Conservation (phyloP, 2,329 filamentous ascomycete genomes). For the Trichocomaceae sp. region DNA sequence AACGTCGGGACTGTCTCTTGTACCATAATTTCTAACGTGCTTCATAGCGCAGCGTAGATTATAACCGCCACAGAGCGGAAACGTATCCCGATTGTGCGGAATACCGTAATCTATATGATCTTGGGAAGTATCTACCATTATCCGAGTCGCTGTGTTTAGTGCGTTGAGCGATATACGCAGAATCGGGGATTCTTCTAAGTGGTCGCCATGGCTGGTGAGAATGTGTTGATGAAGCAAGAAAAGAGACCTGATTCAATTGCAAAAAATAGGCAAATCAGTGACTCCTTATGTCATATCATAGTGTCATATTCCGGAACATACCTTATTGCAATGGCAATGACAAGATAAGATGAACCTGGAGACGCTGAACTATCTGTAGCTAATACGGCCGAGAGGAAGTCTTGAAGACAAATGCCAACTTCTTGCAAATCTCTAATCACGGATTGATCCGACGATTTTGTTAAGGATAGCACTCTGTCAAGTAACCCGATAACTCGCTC, state of each 20-base stretch:
- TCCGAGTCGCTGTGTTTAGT: not conserved
- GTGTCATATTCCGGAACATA: not conserved
- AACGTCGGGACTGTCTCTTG: not conserved
- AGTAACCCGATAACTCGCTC: not conserved
- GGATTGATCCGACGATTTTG: not conserved
- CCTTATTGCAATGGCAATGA: not conserved
- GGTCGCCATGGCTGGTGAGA: not conserved
- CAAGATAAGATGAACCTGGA: not conserved
- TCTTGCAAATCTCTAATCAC: not conserved
- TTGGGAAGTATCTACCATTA: conserved; percentile 2
- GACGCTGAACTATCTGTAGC: not conserved
- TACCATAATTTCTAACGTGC: not conserved
- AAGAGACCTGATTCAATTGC: not conserved
- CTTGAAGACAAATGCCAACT: not conserved
- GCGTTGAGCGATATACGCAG: not conserved
- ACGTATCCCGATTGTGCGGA: not conserved
- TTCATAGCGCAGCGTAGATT: conserved; percentile 1
- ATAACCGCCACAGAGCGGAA: conserved; percentile 1
- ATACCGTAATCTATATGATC: conserved; percentile 3
- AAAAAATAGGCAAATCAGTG: not conserved
- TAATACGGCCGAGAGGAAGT: not conserved
- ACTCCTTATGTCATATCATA: not conserved
- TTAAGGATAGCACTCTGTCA: not conserved
- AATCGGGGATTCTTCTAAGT: not conserved
- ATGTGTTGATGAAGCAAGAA: conserved; percentile 3